phyloP scores from a whole-genome alignment of 257 asterid species.

The Solanum corneliomulleri region DNA sequence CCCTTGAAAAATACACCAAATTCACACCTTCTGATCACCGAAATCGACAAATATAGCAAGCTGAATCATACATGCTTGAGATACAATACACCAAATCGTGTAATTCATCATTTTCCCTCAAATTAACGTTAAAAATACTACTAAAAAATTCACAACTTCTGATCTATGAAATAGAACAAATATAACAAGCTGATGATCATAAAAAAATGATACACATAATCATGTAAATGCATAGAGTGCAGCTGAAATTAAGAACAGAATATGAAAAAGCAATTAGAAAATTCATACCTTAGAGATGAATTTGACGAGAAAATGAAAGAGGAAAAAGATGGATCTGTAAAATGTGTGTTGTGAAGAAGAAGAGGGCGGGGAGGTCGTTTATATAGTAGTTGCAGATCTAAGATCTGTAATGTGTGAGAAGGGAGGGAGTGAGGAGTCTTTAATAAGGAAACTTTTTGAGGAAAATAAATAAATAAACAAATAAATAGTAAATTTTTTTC shows the following conservation, averaged over 20 bases:
- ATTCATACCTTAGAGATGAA: not conserved
- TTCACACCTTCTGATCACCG: not conserved
- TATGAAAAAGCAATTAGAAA: not conserved
- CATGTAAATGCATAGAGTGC: not conserved
- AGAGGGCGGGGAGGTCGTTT: conserved; percentile 11
- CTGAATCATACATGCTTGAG: not conserved
- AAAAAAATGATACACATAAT: not conserved
- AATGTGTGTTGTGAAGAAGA: not conserved
- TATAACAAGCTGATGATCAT: not conserved
- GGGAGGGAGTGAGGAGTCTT: not conserved
- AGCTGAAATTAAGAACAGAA: not conserved
- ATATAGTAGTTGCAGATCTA: conserved; percentile 18
- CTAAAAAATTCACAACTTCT: not conserved
- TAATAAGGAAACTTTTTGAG: not conserved
- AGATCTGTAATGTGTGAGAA: not conserved
- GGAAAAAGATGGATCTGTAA: not conserved
- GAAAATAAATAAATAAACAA: not conserved
- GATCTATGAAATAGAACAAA: not conserved
- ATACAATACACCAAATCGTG: not conserved
- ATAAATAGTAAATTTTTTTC: not conserved
- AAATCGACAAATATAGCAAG: not conserved
- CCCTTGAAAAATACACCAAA: not conserved
- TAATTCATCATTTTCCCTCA: not conserved
- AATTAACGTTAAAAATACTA: not conserved
- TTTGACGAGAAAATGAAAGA: not conserved